Percentiles rank a stretch among this genome's conserved stretches.
Conservation (phyloP, 2,329 filamentous ascomycete species). For the Cytospora paraplurivora region DNA sequence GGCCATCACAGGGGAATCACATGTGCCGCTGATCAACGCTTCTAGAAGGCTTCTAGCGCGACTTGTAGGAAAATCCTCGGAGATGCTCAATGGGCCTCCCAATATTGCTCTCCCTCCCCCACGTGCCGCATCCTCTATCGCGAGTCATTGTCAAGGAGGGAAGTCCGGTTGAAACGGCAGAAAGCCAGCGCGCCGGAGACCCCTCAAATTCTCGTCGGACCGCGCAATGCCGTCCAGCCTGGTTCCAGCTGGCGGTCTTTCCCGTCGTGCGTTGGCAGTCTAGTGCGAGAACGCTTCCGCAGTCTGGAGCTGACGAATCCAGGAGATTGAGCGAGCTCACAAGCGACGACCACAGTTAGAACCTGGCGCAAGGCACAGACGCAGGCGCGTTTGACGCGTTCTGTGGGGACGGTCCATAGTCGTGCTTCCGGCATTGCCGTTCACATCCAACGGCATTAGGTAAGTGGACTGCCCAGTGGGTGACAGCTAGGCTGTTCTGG, state of each 20-base stretch:
- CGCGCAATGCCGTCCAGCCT: conserved; percentile 5
- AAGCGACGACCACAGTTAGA: not conserved
- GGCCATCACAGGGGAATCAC: not conserved
- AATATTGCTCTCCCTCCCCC: not conserved
- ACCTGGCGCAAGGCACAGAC: not conserved
- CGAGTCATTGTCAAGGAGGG: conserved; percentile 17
- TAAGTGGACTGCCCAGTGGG: not conserved
- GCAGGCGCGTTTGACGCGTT: not conserved
- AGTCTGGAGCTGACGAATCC: not conserved
- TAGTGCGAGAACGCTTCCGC: not conserved
- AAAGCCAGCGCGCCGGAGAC: not conserved
- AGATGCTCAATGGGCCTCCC: not conserved
- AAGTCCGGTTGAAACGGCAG: not conserved
- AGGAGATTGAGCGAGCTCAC: not conserved
- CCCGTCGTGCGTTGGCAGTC: not conserved
- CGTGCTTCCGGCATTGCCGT: not conserved
- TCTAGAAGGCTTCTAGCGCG: conserved; percentile 23
- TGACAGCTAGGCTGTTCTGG: not conserved
- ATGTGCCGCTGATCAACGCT: not conserved
- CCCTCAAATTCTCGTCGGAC: conserved; percentile 2
- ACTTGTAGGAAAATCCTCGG: not conserved
- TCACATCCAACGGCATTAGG: not conserved
- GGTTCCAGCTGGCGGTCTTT: not conserved
- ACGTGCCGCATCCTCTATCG: not conserved
- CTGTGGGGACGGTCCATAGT: not conserved